phyloP scores from a whole-genome alignment of 2,329 filamentous ascomycete species.

The Aspergillus floridensis region DNA sequence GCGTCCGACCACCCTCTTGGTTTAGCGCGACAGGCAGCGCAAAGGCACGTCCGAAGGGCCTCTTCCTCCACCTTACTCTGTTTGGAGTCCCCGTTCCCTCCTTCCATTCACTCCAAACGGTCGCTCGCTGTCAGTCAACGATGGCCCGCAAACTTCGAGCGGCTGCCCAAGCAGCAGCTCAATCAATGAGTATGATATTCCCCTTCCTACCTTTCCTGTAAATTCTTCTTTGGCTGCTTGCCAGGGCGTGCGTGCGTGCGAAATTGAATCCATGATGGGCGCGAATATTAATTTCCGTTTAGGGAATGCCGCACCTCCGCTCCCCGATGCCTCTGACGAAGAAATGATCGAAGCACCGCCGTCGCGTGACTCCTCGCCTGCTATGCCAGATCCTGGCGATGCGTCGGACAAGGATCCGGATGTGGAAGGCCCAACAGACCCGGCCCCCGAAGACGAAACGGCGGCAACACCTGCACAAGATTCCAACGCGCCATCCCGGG shows the following conservation, averaged over 20 bases:
- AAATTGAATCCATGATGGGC: conserved; percentile 2
- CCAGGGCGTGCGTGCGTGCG: neutral
- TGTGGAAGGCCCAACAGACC: conserved; percentile 29
- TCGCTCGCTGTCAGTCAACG: conserved; percentile 6
- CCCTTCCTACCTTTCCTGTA: neutral
- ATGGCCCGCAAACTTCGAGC: conserved; percentile 48
- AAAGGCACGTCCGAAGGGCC: conserved; percentile 11
- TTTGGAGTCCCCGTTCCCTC: conserved; percentile 8
- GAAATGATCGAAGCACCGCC: conserved; percentile 42
- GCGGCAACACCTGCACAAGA: conserved; percentile 40
- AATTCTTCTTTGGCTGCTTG: conserved; percentile 2
- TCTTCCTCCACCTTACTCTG: conserved; percentile 6
- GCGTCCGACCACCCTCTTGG: conserved; percentile 1
- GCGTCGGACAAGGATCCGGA: conserved; percentile 26
- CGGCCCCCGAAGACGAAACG: conserved; percentile 47
- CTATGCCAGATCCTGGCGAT: conserved; percentile 36
- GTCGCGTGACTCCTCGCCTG: conserved; percentile 32
- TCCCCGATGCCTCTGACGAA: conserved; percentile 46
- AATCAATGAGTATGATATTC: conserved; percentile 42
- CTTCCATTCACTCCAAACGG: neutral
- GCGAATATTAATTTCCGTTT: conserved; percentile 19
- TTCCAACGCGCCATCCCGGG: conserved; percentile 46
- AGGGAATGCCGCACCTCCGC: conserved; percentile 44
- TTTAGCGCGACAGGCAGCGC: conserved; percentile 3
- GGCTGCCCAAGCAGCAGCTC: conserved; percentile 48